Evolutionary conservation across 176 grass and related monocot genomes (phyloP).

Genomic region (Avena eriantha): DNA sequence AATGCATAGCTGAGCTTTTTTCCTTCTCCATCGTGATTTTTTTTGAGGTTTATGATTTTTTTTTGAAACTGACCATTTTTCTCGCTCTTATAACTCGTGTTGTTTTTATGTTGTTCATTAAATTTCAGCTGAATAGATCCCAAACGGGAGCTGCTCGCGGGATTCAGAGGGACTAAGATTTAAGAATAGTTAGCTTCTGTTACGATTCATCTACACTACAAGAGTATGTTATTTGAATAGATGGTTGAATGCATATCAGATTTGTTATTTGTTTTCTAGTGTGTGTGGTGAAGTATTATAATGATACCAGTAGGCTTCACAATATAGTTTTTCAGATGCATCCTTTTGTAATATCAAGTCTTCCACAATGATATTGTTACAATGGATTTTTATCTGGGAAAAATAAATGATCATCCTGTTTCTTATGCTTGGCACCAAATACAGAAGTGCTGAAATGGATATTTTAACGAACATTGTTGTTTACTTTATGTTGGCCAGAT

Average conservation of each 20-base stretch:
- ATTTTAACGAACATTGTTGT: not conserved
- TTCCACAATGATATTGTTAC: not conserved
- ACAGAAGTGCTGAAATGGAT: not conserved
- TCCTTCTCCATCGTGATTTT: not conserved
- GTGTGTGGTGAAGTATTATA: not conserved
- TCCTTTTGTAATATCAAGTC: constrained; percentile 12
- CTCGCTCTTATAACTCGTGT: not conserved
- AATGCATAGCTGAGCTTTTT: not conserved
- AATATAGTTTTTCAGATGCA: constrained; percentile 12
- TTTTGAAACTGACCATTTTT: not conserved
- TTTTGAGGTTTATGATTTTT: not conserved
- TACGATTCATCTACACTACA: not conserved
- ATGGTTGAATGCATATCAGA: not conserved
- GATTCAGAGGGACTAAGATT: constrained; percentile 26
- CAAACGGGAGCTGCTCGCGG: constrained; percentile 89
- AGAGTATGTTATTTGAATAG: not conserved
- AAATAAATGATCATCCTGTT: constrained; percentile 3
- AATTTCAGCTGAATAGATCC: constrained; percentile 90
- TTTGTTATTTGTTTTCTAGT: not conserved
- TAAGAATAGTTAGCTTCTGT: constrained; percentile 68
- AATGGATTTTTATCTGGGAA: not conserved
- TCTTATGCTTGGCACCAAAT: not conserved
- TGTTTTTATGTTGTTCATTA: constrained; percentile 50
- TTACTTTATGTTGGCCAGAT: constrained; percentile 10
- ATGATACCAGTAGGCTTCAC: not conserved